Evolutionary conservation across 2,329 filamentous ascomycete genomes (phyloP), one percentile per base, ranked within the genome.

Genomic region (Albifimbria verrucaria): DNA sequence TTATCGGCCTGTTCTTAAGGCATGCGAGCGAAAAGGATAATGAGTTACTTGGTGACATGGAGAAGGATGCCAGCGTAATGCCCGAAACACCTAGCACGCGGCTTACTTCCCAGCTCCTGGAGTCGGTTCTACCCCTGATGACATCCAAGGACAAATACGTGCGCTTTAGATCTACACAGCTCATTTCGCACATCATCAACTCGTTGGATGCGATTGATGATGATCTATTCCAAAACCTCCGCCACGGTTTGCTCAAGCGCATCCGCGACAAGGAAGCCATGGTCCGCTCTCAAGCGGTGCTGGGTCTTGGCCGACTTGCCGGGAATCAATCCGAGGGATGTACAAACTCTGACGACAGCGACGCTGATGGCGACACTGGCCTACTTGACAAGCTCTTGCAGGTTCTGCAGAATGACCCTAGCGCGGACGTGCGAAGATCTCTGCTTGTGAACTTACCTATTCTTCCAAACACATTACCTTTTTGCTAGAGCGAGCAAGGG

Each of bases 191-290:
- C 67, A 86, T 97, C 57, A 88, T 99, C 72, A 96, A 96, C 72
- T 94, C 89, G 12, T 79, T 99, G 23, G 90, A 96, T 57, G 87
- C 90, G 2, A 90, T 97, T 62, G 94, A 97, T 63, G 92, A 96
- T 67, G 90, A 94, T 48, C 74, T 97, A 11, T 99, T 96, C 68
- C 86, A 92, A 62, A 83, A 90, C 54, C 78, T 97, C 55, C 83
- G 90, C 50, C 81, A 90, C 50, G 89, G 88, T 0, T 76, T 99
- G 36, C 75, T 96, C 44, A 95, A 89, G 72, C 83, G 94, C 28
- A 87, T 97, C 49, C 86, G 91, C 59, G 94, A 99, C 72, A 97
- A 97, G 72, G 94, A 99, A 68, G 83, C 92, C 7, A 89, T 92
- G 68, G 91, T 99, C 9, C 86, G 94, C 55, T 87, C 94, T 6